Conservation (phyloP, 345 rosid genomes). For the Aethionema arabicum region DNA sequence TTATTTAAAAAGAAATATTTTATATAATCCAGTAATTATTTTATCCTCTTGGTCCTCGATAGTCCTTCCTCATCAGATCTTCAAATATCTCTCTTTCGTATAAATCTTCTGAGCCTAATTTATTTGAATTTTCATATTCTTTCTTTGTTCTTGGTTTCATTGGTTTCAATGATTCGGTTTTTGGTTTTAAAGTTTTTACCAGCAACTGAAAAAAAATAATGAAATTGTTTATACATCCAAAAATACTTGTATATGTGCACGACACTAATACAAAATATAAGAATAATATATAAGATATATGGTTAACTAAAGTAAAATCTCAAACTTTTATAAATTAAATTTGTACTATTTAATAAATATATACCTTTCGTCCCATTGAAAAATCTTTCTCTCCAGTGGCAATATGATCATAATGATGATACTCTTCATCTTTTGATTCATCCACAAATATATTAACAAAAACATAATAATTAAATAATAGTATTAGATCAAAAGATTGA, state of each 20-base stretch:
- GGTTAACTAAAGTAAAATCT: too few relatives aligned
- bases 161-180: not conserved
- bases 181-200: constrained; percentile 1
- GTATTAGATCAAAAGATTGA: not conserved
- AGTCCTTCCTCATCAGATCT: too few relatives aligned
- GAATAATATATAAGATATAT: not conserved
- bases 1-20: too few relatives aligned
- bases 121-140: not conserved
- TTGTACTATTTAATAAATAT: not conserved
- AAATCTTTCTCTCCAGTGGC: not conserved
- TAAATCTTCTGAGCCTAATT: not conserved
- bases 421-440: constrained; percentile 15
- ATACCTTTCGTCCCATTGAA: constrained; percentile 9
- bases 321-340: too few relatives aligned
- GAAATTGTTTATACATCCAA: not conserved
- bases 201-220: not conserved
- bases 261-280: not conserved
- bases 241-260: not conserved
- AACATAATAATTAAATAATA: not conserved
- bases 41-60: too few relatives aligned
- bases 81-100: not conserved
- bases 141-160: not conserved
- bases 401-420: constrained; percentile 4
- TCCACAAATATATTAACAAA: constrained; percentile 1
- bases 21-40: too few relatives aligned